These are phyloP conservation scores for Fusarium humuli DNA, from an alignment of 2,329 filamentous ascomycete genomes.

Conservation along the genomic window DNA sequence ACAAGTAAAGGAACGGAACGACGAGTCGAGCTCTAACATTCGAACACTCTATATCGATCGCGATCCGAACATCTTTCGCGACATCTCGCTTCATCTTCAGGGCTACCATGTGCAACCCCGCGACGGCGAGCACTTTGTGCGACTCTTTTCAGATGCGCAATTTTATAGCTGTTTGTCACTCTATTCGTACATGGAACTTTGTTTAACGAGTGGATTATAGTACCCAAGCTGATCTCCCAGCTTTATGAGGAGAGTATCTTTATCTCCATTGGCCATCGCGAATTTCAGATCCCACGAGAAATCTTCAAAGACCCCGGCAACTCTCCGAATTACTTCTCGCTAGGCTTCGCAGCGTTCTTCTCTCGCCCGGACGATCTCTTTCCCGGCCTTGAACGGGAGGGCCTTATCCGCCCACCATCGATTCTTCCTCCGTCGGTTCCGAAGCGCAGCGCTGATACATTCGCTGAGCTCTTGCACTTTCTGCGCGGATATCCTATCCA, in stretches of 20 bases:
- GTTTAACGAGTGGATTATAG: constrained; percentile 55
- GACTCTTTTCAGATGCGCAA: constrained; percentile 92
- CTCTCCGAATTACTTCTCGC: constrained; percentile 94
- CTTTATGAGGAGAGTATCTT: constrained; percentile 93
- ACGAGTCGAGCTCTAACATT: constrained; percentile 63
- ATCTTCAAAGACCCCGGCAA: constrained; percentile 88
- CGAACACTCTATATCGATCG: constrained; percentile 95
- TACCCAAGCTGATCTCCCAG: constrained; percentile 89
- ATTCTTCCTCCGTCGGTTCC: constrained; percentile 86
- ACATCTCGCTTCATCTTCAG: constrained; percentile 91
- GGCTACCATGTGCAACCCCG: constrained; percentile 88
- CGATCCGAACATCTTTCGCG: constrained; percentile 87
- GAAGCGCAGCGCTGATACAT: constrained; percentile 83
- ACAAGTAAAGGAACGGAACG: constrained; percentile 68
- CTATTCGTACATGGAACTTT: not conserved
- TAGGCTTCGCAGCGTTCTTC: constrained; percentile 92
- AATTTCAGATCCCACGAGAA: constrained; percentile 91
- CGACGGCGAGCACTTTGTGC: constrained; percentile 89
- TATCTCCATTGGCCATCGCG: constrained; percentile 85
- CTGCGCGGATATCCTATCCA: constrained; percentile 85
- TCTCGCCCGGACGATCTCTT: constrained; percentile 83
- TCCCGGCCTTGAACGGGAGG: constrained; percentile 82
- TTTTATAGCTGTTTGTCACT: constrained; percentile 81
- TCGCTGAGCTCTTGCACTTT: constrained; percentile 83
- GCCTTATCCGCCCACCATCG: constrained; percentile 85